phyloP scores from a whole-genome alignment of 1,139 yeast species.

The Pichia inconspicua region DNA sequence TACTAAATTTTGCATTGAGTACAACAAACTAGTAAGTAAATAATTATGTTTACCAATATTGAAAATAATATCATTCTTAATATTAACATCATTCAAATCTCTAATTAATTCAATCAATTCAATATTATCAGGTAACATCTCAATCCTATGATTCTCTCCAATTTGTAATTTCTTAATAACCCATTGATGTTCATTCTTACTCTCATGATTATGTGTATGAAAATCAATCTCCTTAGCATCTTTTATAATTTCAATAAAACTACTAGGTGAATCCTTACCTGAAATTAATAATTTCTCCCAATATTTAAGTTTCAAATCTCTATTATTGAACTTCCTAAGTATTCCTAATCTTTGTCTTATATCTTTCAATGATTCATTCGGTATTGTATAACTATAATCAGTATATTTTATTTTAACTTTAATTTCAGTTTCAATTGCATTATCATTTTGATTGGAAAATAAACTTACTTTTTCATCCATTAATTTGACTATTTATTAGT shows the following conservation, averaged over 20 bases:
- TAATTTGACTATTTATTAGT: not conserved
- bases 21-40: constrained; percentile 7
- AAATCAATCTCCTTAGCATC: not conserved
- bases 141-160: constrained; percentile 8
- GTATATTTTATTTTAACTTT: constrained; percentile 2
- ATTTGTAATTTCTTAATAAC: constrained; percentile 8
- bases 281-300: constrained; percentile 6
- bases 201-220: constrained; percentile 3
- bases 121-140: constrained; percentile 12
- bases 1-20: constrained; percentile 4
- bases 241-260: constrained; percentile 9
- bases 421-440: constrained; percentile 1
- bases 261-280: constrained; percentile 8
- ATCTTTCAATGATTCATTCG: not conserved
- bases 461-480: not conserved
- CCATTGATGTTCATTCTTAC: constrained; percentile 10
- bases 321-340: not conserved
- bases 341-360: constrained; percentile 3
- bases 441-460: not conserved
- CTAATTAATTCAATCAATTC: constrained; percentile 6
- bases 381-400: constrained; percentile 3
- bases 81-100: constrained; percentile 8
- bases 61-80: constrained; percentile 3
- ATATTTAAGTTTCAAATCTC: constrained; percentile 2
- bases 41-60: constrained; percentile 6